phyloP scores from a whole-genome alignment of 345 rosid species.

The Populus nigra region DNA sequence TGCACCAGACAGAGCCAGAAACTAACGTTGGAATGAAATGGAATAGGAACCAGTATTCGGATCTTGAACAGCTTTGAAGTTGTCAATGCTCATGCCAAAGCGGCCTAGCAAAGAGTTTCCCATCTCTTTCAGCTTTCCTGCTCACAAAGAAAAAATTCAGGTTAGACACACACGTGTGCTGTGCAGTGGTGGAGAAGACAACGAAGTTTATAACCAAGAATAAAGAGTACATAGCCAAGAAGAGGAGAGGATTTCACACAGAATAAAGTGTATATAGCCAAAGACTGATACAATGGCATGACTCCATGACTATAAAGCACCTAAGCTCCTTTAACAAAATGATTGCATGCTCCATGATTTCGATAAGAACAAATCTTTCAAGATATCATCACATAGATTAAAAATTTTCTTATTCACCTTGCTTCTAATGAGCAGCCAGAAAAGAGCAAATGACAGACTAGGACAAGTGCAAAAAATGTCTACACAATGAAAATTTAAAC shows the following conservation, averaged over 20 bases:
- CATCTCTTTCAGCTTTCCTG: conserved; percentile 90
- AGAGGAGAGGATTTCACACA: background rate
- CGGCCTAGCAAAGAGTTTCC: conserved; percentile 81
- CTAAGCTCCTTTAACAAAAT: background rate
- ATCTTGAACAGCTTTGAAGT: conserved; percentile 93
- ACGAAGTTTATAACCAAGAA: background rate
- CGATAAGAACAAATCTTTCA: background rate
- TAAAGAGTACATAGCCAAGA: background rate
- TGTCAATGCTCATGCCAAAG: conserved; percentile 89
- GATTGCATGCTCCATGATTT: background rate
- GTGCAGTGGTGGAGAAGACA: background rate
- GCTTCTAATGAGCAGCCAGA: background rate
- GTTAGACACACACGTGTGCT: background rate
- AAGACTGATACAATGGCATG: background rate
- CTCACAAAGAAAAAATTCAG: conserved; percentile 10
- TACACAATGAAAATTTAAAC: background rate
- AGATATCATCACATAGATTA: background rate
- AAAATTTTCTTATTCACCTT: background rate
- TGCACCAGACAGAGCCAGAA: background rate
- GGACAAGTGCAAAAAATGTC: background rate
- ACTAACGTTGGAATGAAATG: conserved; percentile 63
- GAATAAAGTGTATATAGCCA: background rate
- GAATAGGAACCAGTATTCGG: conserved; percentile 93
- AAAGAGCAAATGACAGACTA: background rate
- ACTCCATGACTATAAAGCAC: background rate